These are phyloP conservation scores for Marasmius oreades DNA, from an alignment of 1,284 basidiomycete species.

Conservation along the genomic window DNA sequence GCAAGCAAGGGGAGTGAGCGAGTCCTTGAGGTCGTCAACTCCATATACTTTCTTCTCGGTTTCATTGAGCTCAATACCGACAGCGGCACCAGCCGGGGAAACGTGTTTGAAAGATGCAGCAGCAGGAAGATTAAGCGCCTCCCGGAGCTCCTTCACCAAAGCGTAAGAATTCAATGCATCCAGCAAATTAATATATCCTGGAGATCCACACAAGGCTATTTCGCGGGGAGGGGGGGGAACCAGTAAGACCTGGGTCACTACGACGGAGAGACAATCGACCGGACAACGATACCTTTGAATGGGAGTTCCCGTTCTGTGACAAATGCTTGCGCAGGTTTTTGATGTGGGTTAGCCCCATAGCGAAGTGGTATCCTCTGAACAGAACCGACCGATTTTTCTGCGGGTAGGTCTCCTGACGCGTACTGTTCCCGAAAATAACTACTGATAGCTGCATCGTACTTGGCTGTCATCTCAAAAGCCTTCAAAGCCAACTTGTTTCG, in stretches of 20 bases:
- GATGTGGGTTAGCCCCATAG: constrained; percentile 98
- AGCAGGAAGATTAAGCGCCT: constrained; percentile 84
- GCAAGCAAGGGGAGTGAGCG: constrained; percentile 84
- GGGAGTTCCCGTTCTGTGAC: constrained; percentile 89
- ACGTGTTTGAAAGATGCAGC: constrained; percentile 99
- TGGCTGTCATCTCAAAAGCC: constrained; percentile 95
- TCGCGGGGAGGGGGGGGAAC: constrained; percentile 3
- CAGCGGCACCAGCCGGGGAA: constrained; percentile 94
- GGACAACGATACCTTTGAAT: constrained; percentile 72
- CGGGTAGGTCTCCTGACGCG: constrained; percentile 71
- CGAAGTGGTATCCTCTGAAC: constrained; percentile 86
- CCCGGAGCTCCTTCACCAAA: constrained; percentile 91
- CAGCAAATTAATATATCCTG: constrained; percentile 99
- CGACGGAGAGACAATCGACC: background rate
- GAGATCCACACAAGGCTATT: constrained; percentile 87
- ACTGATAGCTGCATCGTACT: constrained; percentile 94
- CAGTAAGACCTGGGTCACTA: background rate
- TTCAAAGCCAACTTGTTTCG: constrained; percentile 89
- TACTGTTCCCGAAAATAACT: constrained; percentile 98
- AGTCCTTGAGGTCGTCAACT: constrained; percentile 91
- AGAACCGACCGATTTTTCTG: constrained; percentile 59
- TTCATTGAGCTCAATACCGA: constrained; percentile 82
- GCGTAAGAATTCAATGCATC: constrained; percentile 98
- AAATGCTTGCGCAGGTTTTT: constrained; percentile 97
- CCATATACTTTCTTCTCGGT: constrained; percentile 94